Evolutionary conservation across 2,329 filamentous ascomycete genomes (phyloP).

Genomic region (Tolypocladium album): DNA sequence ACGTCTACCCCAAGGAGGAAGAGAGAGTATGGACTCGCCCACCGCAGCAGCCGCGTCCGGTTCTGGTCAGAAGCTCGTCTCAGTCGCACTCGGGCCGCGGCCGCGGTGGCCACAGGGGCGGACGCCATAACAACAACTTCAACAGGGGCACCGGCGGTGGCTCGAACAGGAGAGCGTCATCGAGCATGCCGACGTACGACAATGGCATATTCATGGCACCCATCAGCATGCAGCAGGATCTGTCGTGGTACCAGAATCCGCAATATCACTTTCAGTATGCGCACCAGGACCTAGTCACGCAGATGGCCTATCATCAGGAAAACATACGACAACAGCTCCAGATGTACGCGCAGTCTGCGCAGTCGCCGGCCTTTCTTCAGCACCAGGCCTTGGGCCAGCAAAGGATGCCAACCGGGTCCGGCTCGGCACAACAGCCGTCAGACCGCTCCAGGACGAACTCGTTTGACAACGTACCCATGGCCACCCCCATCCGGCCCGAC

Average conservation of each 20-base stretch:
- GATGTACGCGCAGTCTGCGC: slow-evolving; percentile 23
- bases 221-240: slow-evolving; percentile 34
- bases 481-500: slow-evolving; percentile 46
- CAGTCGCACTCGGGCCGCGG: slow-evolving; percentile 42
- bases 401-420: slow-evolving; percentile 14
- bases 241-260: slow-evolving; percentile 36
- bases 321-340: slow-evolving; percentile 22
- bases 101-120: slow-evolving; percentile 37
- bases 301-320: slow-evolving; percentile 30
- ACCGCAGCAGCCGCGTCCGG: slow-evolving; percentile 40
- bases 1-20: slow-evolving; percentile 78
- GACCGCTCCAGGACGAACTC: slow-evolving; percentile 51
- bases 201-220: slow-evolving; percentile 34
- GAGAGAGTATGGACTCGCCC: slow-evolving; percentile 49
- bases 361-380: slow-evolving; percentile 21
- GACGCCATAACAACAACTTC: slow-evolving; percentile 32
- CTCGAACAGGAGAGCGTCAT: slow-evolving; percentile 40
- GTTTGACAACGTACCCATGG: slow-evolving; percentile 50
- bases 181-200: slow-evolving; percentile 40
- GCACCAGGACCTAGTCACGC: slow-evolving; percentile 27
- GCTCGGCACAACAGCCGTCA: slow-evolving; percentile 19
- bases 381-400: slow-evolving; percentile 23
- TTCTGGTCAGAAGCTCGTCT: slow-evolving; percentile 50
- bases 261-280: slow-evolving; percentile 30
- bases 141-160: slow-evolving; percentile 7